phyloP scores from a whole-genome alignment of 371 early-diverging fungal species.

The Mortierella sp. region DNA sequence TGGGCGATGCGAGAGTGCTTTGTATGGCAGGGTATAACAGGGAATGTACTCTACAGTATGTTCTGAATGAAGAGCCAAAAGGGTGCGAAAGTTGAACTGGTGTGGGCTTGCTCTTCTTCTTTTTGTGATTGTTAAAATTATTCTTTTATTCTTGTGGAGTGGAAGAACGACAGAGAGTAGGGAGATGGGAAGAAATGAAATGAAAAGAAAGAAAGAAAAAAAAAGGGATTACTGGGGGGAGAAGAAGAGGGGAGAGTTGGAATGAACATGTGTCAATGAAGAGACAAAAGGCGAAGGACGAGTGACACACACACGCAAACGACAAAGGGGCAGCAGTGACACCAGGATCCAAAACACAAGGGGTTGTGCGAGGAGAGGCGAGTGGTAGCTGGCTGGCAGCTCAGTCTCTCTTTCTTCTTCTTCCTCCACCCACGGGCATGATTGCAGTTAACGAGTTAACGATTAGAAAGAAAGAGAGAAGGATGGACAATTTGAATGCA shows the following conservation, averaged over 20 bases:
- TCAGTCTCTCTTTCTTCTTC: too few relatives aligned
- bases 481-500: too few relatives aligned
- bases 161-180: background rate
- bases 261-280: background rate
- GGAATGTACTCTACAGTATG: background rate
- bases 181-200: background rate
- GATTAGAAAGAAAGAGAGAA: background rate
- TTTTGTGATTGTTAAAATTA: background rate
- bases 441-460: too few relatives aligned
- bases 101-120: background rate
- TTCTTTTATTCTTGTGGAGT: background rate
- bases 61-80: too few relatives aligned
- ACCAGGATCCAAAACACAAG: background rate
- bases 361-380: background rate
- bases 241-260: background rate
- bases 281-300: background rate
- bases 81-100: background rate
- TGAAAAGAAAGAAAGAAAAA: background rate
- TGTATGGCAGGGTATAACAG: background rate
- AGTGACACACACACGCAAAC: background rate
- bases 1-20: background rate
- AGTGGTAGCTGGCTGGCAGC: background rate
- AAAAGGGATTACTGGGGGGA: constrained; percentile 2
- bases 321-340: background rate
- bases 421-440: too few relatives aligned